Base-by-base conservation (phyloP, 495 filamentous ascomycete genomes). In the Collariella sp. region DNA sequence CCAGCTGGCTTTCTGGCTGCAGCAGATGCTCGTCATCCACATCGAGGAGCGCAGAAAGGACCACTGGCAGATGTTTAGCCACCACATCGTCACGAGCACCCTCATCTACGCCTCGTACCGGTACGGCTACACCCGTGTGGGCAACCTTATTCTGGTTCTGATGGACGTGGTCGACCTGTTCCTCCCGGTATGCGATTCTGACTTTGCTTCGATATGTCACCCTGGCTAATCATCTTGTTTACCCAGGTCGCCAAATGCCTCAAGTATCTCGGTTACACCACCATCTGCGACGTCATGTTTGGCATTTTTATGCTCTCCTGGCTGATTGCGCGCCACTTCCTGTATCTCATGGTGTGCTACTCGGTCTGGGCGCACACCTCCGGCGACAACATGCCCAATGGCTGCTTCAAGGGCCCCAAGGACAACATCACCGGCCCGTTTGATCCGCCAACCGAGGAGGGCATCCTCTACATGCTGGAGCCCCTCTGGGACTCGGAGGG, bases 81-180 rank as follows among this genome's bases (percentile, higher is more conserved):
- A 98, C 69, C 93, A 98, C 68, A 79, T 96, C 61, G 82, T 96
- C 62, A 98, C 93, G 19, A 86, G 83, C 68, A 73, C 75, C 18
- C 78, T 98, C 40, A 82, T 97, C 47, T 82, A 83, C 59, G 76
- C 79, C 13, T 88, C 84, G 42, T 98, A 97, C 64, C 78, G 83
- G 56, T 94, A 90, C 62, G 82, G 86, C 61, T 82, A 89, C 62
- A 91, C 84, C 23, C 83, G 85, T 45, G 89, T 95, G 31, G 91
- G 89, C 45, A 93, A 90, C 62, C 79, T 95, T 43, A 89, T 97
- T 56, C 73, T 98, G 56, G 86, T 86, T 38, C 72, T 93, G 54
- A 97, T 97, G 93, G 93, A 98, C 62, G 76, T 95, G 38, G 88
- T 95, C 7, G 93, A 98, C 63, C 75, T 94, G 50, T 72, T 95